These are phyloP conservation scores for Marasmius oreades DNA, from an alignment of 1,284 basidiomycete species.

Conservation along the genomic window DNA sequence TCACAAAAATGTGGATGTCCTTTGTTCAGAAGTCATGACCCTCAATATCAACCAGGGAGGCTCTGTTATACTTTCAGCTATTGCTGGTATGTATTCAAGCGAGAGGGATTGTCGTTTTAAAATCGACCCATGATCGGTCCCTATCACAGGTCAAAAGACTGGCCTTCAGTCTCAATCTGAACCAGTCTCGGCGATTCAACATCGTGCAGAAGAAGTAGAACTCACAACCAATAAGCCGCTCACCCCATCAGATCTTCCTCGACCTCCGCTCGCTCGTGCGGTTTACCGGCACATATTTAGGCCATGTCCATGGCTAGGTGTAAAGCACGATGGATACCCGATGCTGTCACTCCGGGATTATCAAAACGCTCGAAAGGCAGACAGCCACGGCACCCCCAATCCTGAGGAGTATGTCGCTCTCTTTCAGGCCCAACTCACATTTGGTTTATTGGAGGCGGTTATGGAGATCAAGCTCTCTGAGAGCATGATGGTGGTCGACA, in stretches of 20 bases:
- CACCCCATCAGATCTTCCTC: not conserved
- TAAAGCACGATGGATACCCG: not conserved
- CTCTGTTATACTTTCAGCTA: not conserved
- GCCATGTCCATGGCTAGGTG: not conserved
- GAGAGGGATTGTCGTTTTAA: not conserved
- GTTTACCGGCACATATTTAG: not conserved
- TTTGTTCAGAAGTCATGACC: not conserved
- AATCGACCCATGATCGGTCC: not conserved
- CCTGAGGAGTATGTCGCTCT: not conserved
- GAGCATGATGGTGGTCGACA: not conserved
- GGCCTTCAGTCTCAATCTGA: not conserved
- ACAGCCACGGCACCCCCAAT: not conserved
- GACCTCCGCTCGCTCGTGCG: not conserved
- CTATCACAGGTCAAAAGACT: not conserved
- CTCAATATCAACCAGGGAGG: not conserved
- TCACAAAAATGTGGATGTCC: not conserved
- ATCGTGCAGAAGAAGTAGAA: not conserved
- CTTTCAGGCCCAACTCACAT: not conserved
- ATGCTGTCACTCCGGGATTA: not conserved
- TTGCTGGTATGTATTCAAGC: not conserved
- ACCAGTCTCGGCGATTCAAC: not conserved
- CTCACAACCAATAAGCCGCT: not conserved
- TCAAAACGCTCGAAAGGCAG: not conserved
- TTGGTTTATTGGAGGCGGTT: not conserved
- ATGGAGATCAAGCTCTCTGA: not conserved